Evolutionary conservation across 2,329 filamentous ascomycete species (phyloP), one percentile per base, ranked within the genome.

Genomic region (Tolypocladium nubicola): DNA sequence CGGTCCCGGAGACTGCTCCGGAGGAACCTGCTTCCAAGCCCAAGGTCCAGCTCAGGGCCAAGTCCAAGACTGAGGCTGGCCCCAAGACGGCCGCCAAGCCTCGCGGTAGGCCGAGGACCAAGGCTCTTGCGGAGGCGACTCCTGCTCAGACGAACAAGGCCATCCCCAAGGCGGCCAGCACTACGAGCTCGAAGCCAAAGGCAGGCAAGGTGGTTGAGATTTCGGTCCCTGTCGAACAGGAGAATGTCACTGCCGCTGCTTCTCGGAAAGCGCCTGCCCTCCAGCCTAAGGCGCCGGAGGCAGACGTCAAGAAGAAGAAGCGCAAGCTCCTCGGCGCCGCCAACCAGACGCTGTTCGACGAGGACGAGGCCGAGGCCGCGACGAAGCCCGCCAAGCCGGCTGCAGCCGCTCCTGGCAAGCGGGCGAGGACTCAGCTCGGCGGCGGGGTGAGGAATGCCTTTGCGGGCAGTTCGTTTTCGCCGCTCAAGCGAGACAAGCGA

Each of bases 271-370:
- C 59, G 5, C n/a, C 58, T 54, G 52, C 57, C n/a, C 38, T 59
- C 56, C 50, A 59, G 56, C 45, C 58, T 57, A 60, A 60, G 58
- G 37, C 26, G 35, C 43, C 47, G 33, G 72, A 73, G 61, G 64
- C 62, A 37, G 74, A 79, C 61, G 74, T 70, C 8, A 81, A 78
- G 70, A 85, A 83, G 68, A 90, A 87, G 78, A 91, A 87, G 76
- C 83, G 87, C 61, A 92, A 90, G 71, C 73, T 90, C 6, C 76
- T 89, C 1, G 84, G 85, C 4, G 75, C 73, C 26, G 77, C 79
- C 26, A 82, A 80, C 53, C 83, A 84, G 61, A 88, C 84, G 3
- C 68, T 94, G 7, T 90, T 93, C 58, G 86, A 87, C 10, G 86
- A 86, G 5, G 86, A 88, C 10, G 79, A 56, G 19, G 49, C 23